These are phyloP conservation scores for Alternaria burnsii DNA, from an alignment of 2,329 filamentous ascomycete species.

Conservation along the genomic window DNA sequence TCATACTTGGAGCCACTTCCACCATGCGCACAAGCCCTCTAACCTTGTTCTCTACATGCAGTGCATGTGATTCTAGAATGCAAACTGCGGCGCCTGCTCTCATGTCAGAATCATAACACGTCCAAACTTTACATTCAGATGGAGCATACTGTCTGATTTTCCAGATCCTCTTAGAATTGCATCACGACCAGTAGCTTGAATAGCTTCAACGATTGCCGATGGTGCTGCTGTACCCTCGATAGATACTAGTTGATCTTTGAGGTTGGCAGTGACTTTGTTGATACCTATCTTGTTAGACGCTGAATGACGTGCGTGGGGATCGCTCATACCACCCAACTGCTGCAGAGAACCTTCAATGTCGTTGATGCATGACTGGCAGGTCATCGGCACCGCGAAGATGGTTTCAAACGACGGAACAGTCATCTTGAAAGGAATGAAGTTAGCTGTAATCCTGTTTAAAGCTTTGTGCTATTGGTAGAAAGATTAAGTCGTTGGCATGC, in stretches of 20 bases:
- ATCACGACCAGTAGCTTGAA: conserved; percentile 89
- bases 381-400: conserved; percentile 92
- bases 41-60: conserved; percentile 70
- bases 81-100: conserved; percentile 80
- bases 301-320: conserved; percentile 32
- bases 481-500: conserved; percentile 20
- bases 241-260: conserved; percentile 83
- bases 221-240: conserved; percentile 91
- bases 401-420: conserved; percentile 67
- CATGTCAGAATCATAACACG: conserved; percentile 7
- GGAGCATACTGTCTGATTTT: conserved; percentile 76
- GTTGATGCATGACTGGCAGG: conserved; percentile 88
- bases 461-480: conserved; percentile 10
- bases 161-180: conserved; percentile 93
- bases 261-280: conserved; percentile 80
- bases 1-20: conserved; percentile 79
- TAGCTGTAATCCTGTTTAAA: neutral
- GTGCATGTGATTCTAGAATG: conserved; percentile 87
- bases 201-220: conserved; percentile 86
- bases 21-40: conserved; percentile 93
- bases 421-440: conserved; percentile 29
- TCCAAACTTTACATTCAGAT: conserved; percentile 8
- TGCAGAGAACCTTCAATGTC: conserved; percentile 82
- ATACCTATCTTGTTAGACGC: conserved; percentile 67
- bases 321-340: conserved; percentile 69